A percentile compares a stretch with the other conserved stretches of the same genome.
phyloP scores from a whole-genome alignment of 2,329 filamentous ascomycete species.

The Aspergillus ochraceoroseus region DNA sequence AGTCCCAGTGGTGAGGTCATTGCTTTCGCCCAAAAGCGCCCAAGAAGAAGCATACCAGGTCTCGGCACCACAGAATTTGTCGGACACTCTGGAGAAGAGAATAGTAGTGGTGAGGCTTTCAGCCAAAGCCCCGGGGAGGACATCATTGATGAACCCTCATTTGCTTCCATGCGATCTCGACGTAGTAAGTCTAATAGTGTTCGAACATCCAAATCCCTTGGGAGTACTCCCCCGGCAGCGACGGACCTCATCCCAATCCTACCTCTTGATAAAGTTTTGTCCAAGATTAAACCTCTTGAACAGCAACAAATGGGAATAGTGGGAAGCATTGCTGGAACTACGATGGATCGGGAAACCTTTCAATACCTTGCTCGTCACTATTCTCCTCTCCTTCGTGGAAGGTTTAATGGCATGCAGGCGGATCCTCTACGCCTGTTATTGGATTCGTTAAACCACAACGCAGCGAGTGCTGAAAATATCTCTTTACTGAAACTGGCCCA shows the following conservation, averaged over 20 bases:
- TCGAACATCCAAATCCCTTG: conserved; percentile 50
- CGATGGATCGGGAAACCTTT: conserved; percentile 40
- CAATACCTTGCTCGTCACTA: conserved; percentile 44
- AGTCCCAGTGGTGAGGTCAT: conserved; percentile 55
- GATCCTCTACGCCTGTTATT: conserved; percentile 34
- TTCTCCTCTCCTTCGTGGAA: conserved; percentile 34
- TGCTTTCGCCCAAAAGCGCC: conserved; percentile 51
- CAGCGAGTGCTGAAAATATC: conserved; percentile 49
- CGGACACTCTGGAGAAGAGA: conserved; percentile 40
- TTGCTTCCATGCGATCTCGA: conserved; percentile 47
- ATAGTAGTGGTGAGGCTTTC: conserved; percentile 46
- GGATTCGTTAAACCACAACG: conserved; percentile 51
- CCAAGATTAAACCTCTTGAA: conserved; percentile 38
- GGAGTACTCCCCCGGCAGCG: conserved; percentile 50
- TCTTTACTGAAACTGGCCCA: conserved; percentile 52
- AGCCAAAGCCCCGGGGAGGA: conserved; percentile 54
- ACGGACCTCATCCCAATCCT: conserved; percentile 47
- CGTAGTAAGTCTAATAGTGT: conserved; percentile 46
- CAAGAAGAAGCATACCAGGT: conserved; percentile 40
- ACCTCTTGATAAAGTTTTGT: conserved; percentile 49
- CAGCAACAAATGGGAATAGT: conserved; percentile 48
- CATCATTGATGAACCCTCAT: conserved; percentile 52
- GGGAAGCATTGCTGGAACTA: conserved; percentile 47
- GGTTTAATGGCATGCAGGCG: conserved; percentile 19
- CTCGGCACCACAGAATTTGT: conserved; percentile 41